phyloP scores from a whole-genome alignment of 441 rosid genomes.

The Dalechampia spathulata region DNA sequence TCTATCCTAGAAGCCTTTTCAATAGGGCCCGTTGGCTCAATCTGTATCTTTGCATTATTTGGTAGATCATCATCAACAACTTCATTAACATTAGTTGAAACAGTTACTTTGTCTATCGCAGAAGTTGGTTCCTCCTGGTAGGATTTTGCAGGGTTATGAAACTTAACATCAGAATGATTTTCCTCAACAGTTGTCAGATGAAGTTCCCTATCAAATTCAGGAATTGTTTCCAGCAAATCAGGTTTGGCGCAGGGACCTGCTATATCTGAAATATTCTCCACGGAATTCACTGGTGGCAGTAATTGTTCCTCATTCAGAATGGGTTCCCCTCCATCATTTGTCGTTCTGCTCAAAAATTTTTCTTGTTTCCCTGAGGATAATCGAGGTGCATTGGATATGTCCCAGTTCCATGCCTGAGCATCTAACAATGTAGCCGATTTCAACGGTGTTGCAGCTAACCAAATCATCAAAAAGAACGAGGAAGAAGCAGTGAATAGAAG shows the following conservation, averaged over 20 bases:
- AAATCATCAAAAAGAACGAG: constrained; percentile 76
- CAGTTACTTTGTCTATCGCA: constrained; percentile 11
- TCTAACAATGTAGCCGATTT: constrained; percentile 62
- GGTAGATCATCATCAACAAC: constrained; percentile 27
- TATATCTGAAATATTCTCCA: constrained; percentile 32
- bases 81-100: constrained; percentile 28
- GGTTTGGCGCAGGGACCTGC: constrained; percentile 31
- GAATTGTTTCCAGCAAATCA: constrained; percentile 46
- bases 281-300: constrained; percentile 20
- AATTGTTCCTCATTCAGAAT: constrained; percentile 29
- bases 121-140: constrained; percentile 28
- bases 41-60: constrained; percentile 28
- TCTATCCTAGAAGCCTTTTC: constrained; percentile 52
- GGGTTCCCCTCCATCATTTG: constrained; percentile 28
- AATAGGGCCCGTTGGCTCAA: constrained; percentile 33
- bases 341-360: constrained; percentile 28
- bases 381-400: constrained; percentile 33
- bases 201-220: constrained; percentile 48
- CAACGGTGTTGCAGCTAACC: constrained; percentile 86
- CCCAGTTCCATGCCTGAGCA: constrained; percentile 51
- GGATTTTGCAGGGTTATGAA: constrained; percentile 12
- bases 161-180: constrained; percentile 22
- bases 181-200: constrained; percentile 34
- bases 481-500: constrained; percentile 66
- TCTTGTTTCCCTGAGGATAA: constrained; percentile 30